Base-by-base conservation (phyloP, 2,329 filamentous ascomycete genomes). In the Fusarium secorum region DNA sequence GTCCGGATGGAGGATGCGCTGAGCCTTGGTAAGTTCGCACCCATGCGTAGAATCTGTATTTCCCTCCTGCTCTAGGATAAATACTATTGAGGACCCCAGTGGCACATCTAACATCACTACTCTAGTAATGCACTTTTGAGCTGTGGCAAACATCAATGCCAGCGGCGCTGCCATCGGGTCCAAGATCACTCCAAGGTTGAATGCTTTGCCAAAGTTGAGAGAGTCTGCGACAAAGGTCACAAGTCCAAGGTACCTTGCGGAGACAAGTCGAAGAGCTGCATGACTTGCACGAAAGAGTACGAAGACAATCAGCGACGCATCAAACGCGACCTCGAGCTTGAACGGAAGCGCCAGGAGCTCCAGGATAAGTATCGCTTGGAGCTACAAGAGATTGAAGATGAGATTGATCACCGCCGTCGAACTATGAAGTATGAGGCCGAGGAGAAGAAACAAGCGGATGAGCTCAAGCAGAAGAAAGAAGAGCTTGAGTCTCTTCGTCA, bases 1-100 rank as follows among this genome's bases (percentile, higher is more conserved):
- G 87, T 41, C 91, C 91, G 0, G 90, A 94, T 75, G 92, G 92
- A 8, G 92, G 92, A 0, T 94, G 92, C 68, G 81, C 81, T 0
- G 82, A 88, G 52, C 83, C 82, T 24, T 94, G 92, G 89, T 90
- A 81, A 78, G 60, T n/a, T n/a, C n/a, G n/a, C n/a, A n/a, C n/a
- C n/a, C n/a, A n/a, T n/a, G n/a, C n/a, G n/a, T n/a, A n/a, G n/a
- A n/a, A n/a, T n/a, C n/a, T n/a, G n/a, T n/a, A n/a, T n/a, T n/a
- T n/a, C n/a, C n/a, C n/a, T n/a, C n/a, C n/a, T n/a, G n/a, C n/a
- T n/a, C n/a, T n/a, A n/a, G n/a, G n/a, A n/a, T n/a, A n/a, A n/a
- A n/a, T n/a, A n/a, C n/a, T n/a, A n/a, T n/a, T n/a, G n/a, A n/a
- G n/a, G n/a, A n/a, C n/a, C n/a, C n/a, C n/a, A n/a, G n/a, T n/a